phyloP scores from a whole-genome alignment of 805 yeast genomes.

The Helenozyma rhizophorensis region DNA sequence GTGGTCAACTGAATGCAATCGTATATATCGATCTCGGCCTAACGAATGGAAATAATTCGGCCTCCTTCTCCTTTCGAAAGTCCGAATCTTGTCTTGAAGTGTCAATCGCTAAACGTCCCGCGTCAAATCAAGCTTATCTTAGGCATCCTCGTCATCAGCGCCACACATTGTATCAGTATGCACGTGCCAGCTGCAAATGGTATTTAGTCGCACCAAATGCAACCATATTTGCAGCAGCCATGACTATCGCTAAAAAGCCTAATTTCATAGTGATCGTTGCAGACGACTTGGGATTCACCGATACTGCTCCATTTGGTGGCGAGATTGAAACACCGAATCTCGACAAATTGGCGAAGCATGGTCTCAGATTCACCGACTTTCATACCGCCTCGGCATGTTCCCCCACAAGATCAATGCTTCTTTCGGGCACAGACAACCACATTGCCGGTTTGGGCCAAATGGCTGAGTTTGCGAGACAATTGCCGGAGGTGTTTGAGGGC shows the following conservation, averaged over 20 bases:
- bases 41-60: too few species aligned
- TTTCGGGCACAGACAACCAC: conserved; percentile 60
- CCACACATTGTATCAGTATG: too few species aligned
- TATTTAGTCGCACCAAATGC: too few species aligned
- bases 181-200: too few species aligned
- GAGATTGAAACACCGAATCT: conserved; percentile 56
- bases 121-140: too few species aligned
- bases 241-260: conserved; percentile 23
- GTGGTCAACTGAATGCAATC: too few species aligned
- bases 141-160: too few species aligned
- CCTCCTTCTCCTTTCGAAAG: too few species aligned
- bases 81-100: too few species aligned
- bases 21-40: too few species aligned
- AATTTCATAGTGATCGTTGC: conserved; percentile 55
- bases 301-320: conserved; percentile 50
- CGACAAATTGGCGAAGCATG: conserved; percentile 38
- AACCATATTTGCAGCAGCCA: too few species aligned
- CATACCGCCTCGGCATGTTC: conserved; percentile 65
- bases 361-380: conserved; percentile 52
- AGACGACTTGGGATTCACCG: conserved; percentile 61
- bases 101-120: too few species aligned
- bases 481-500: conserved; percentile 36
- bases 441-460: conserved; percentile 58
- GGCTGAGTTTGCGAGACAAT: conserved; percentile 41
- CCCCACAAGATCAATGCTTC: conserved; percentile 58